Base-by-base conservation (phyloP, 106 monocot genomes). In the Amphibolis antarctica region DNA sequence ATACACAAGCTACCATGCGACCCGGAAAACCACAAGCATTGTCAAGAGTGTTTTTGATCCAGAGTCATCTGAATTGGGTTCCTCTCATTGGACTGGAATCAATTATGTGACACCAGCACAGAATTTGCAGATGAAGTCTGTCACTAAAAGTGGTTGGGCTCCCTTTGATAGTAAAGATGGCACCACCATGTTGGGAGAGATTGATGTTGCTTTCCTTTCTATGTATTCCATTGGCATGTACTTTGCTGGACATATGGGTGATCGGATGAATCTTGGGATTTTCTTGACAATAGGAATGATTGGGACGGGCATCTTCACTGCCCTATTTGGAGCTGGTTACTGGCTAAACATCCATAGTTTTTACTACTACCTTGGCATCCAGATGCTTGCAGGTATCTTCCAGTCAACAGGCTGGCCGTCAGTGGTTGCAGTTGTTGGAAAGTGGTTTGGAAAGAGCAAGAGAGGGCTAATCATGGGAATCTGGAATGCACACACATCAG, bases 401-500 rank as follows among this genome's bases (percentile, higher is more conserved):
- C 92, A 92, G 53, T 86, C 92, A 0, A 81, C 86, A 0, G 92
- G 92, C 9, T 92, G 92, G 92, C 92, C 92, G 0, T 81, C 92
- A 15, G 92, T 92, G 26, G 84, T 92, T 5, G 79, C 86, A 5
- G 84, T 86, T 10, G 73, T 92, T 0, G 92, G 86, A 0, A 86
- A 86, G 28, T 92, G 92, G 92, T 84, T 81, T 59, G 86, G 92
- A 1, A 92, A 92, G 72, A 82, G 86, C 49, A 86, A 78, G 72
- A 83, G 92, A 51, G 92, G 92, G 17, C 75, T 92, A 25, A 86
- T 92, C 29, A 92, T 92, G 92, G 92, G 92, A 11, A 75, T 92
- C n/a, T 92, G 92, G 92, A 92, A 92, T 66, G 81, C 92, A 24
- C 86, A 92, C 51, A 92, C 92, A 15, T 86, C 84, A 1, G 72